A percentile compares a stretch with the other conserved stretches of the same genome.
Evolutionary conservation across 2,329 filamentous ascomycete species (phyloP).

Genomic region (Phialophora macrospora): DNA sequence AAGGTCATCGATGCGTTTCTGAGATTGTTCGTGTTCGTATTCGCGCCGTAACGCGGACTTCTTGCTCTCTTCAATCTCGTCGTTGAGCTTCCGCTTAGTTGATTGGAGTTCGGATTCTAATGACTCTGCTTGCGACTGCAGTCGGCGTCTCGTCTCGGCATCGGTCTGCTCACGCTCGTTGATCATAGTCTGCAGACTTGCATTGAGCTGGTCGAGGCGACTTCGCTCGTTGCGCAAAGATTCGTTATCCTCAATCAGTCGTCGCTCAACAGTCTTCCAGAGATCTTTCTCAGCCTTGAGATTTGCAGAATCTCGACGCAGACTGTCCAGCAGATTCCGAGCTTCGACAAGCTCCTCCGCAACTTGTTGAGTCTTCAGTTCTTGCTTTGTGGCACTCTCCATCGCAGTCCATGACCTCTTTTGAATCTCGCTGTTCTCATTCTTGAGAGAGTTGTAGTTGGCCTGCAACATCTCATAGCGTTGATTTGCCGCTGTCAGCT

Average conservation of each 20-base stretch:
- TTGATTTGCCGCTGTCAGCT: constrained; percentile 79
- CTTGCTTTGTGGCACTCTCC: constrained; percentile 85
- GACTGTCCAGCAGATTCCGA: constrained; percentile 77
- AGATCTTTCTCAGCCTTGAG: constrained; percentile 93
- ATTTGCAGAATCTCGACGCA: constrained; percentile 89
- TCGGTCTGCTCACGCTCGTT: constrained; percentile 90
- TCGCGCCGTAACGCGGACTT: constrained; percentile 83
- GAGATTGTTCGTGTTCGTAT: constrained; percentile 83
- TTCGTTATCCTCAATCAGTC: constrained; percentile 87
- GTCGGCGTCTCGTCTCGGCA: constrained; percentile 76
- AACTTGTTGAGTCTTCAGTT: constrained; percentile 86
- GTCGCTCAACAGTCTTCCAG: constrained; percentile 90
- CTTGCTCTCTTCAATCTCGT: constrained; percentile 82
- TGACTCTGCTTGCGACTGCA: constrained; percentile 76
- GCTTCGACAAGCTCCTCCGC: constrained; percentile 91
- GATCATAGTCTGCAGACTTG: constrained; percentile 82
- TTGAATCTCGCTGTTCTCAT: constrained; percentile 83
- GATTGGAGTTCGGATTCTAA: constrained; percentile 78
- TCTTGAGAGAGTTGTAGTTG: constrained; percentile 82
- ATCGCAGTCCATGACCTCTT: constrained; percentile 77
- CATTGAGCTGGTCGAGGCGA: constrained; percentile 79
- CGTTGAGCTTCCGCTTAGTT: constrained; percentile 79
- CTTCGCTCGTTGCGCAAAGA: constrained; percentile 80
- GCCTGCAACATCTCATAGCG: constrained; percentile 87
- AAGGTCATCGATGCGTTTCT: constrained; percentile 91